Evolutionary conservation across 306 rosid species (phyloP).

Genomic region (Malus domestica): ASM211411v1 NC_041796.1:8600001-8600500

Average conservation of each 20-base stretch:
- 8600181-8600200: slow-evolving; percentile 12
- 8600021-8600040: background rate
- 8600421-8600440: slow-evolving; percentile 61
- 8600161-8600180: slow-evolving; percentile 10
- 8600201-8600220: slow-evolving; percentile 14
- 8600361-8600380: slow-evolving; percentile 80
- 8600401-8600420: slow-evolving; percentile 88
- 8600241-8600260: slow-evolving; percentile 33
- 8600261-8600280: slow-evolving; percentile 21
- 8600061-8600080: background rate
- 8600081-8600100: slow-evolving; percentile 10
- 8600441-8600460: slow-evolving; percentile 7
- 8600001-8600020: background rate
- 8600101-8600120: slow-evolving; percentile 21
- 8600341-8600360: slow-evolving; percentile 55
- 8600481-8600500: background rate
- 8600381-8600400: slow-evolving; percentile 90
- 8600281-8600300: slow-evolving; percentile 24
- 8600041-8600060: background rate
- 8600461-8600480: slow-evolving; percentile 3
- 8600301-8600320: slow-evolving; percentile 32
- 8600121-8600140: background rate
- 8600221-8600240: background rate
- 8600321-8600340: slow-evolving; percentile 26
- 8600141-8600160: background rate